A percentile compares a stretch with the other conserved stretches of the same genome.
These are phyloP conservation scores for Aspergillus glaucus DNA, from an alignment of 2,329 filamentous ascomycete species.

Conservation along the genomic window DNA sequence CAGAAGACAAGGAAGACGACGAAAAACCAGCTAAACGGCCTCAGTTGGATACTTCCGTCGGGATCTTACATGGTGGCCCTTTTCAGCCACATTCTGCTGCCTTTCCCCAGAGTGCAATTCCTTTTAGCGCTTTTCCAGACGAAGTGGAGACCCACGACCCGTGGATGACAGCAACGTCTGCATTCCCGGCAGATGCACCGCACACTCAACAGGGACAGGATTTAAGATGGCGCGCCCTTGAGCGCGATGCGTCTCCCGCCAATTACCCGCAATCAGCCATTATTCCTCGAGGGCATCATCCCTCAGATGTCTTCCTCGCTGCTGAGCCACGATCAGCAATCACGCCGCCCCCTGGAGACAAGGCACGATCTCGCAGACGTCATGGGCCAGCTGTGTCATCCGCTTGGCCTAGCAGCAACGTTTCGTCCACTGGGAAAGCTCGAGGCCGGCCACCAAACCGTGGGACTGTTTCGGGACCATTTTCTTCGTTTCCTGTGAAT, in stretches of 20 bases:
- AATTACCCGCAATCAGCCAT: slow-evolving; percentile 75
- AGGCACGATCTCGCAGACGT: slow-evolving; percentile 48
- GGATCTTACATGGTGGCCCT: slow-evolving; percentile 38
- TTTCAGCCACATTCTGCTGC: slow-evolving; percentile 40
- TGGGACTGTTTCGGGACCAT: slow-evolving; percentile 58
- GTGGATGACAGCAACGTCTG: slow-evolving; percentile 33
- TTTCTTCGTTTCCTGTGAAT: slow-evolving; percentile 62
- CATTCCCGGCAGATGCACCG: slow-evolving; percentile 38
- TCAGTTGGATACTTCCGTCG: slow-evolving; percentile 52
- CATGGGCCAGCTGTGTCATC: slow-evolving; percentile 86
- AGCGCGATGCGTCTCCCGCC: slow-evolving; percentile 55
- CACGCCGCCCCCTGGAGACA: slow-evolving; percentile 50
- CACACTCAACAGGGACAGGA: slow-evolving; percentile 26
- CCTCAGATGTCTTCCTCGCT: slow-evolving; percentile 31
- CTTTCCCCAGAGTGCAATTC: slow-evolving; percentile 47
- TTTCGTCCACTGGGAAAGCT: slow-evolving; percentile 60
- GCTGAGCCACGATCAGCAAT: slow-evolving; percentile 64
- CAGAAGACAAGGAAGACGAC: slow-evolving; percentile 58
- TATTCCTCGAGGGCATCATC: slow-evolving; percentile 48
- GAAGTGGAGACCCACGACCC: slow-evolving; percentile 42
- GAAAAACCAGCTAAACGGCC: slow-evolving; percentile 53
- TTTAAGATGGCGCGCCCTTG: slow-evolving; percentile 45
- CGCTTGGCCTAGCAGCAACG: slow-evolving; percentile 69
- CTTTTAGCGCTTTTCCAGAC: slow-evolving; percentile 51
- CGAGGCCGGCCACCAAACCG: slow-evolving; percentile 75